These are phyloP conservation scores for Populus simonii DNA, from an alignment of 345 rosid genomes.

Conservation along the genomic window DNA sequence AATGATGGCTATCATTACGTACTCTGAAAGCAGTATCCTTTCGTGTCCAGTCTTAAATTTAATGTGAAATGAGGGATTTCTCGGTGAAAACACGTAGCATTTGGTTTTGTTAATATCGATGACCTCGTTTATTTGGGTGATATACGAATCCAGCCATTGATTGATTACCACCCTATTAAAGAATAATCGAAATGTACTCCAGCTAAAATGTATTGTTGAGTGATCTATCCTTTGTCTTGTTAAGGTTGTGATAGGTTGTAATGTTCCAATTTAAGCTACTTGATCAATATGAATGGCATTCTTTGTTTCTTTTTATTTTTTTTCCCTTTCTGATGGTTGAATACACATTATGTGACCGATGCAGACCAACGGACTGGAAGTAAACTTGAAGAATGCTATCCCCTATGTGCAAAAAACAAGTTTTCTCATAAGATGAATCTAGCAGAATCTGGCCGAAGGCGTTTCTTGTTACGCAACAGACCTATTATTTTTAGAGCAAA, in stretches of 20 bases:
- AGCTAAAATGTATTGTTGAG: not conserved
- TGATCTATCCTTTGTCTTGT: not conserved
- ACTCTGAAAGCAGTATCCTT: too few relatives aligned
- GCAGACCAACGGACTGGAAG: conserved; percentile 32
- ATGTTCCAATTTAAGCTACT: too few relatives aligned
- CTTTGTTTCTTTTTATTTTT: too few relatives aligned
- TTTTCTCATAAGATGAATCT: conserved; percentile 26
- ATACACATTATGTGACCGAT: not conserved
- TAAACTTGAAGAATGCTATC: conserved; percentile 16
- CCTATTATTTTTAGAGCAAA: conserved; percentile 18
- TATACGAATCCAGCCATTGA: not conserved
- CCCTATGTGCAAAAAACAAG: conserved; percentile 17
- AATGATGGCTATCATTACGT: too few relatives aligned
- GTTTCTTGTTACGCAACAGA: conserved; percentile 21
- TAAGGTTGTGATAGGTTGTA: not conserved
- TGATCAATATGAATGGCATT: not conserved
- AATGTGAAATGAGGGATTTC: not conserved
- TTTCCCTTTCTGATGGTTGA: not conserved
- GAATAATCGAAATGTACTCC: too few relatives aligned
- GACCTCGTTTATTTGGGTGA: not conserved
- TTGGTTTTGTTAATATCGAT: not conserved
- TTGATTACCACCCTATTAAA: too few relatives aligned
- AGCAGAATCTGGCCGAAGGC: conserved; percentile 25
- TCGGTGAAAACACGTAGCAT: not conserved
- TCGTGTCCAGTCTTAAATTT: not conserved